Percentiles rank a stretch among this genome's conserved stretches.
Evolutionary conservation across 2,329 filamentous ascomycete species (phyloP).

Genomic region (Phaeomoniella chlamydospora): DNA sequence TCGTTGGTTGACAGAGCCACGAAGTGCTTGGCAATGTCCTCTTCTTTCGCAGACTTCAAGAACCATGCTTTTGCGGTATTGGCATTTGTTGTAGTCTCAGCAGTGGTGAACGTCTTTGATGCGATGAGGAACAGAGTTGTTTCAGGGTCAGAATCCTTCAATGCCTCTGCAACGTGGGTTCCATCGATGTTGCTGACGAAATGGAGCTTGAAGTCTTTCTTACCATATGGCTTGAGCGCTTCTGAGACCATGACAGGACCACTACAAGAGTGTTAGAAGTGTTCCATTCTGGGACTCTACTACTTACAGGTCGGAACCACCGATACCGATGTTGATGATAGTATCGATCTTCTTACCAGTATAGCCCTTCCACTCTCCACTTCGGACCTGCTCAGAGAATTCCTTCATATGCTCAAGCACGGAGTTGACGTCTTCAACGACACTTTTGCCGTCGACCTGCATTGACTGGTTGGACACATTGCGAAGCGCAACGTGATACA

Average conservation of each 20-base stretch:
- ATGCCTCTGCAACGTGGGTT: conserved; percentile 90
- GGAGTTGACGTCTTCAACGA: conserved; percentile 82
- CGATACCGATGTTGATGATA: conserved; percentile 95
- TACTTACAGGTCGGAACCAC: conserved; percentile 89
- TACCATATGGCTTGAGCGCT: conserved; percentile 87
- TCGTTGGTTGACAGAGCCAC: conserved; percentile 96
- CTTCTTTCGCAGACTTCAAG: conserved; percentile 68
- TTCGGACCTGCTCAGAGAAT: conserved; percentile 88
- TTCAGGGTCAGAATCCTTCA: conserved; percentile 79
- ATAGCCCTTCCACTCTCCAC: conserved; percentile 92
- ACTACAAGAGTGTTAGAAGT: conserved; percentile 31
- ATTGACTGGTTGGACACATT: conserved; percentile 72
- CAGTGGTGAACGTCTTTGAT: conserved; percentile 98
- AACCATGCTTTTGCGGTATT: conserved; percentile 97
- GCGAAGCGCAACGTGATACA: conserved; percentile 87
- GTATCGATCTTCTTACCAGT: conserved; percentile 95
- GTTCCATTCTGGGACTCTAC: background rate
- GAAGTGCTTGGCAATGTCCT: conserved; percentile 90
- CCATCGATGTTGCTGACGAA: conserved; percentile 99
- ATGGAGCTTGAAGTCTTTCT: conserved; percentile 75
- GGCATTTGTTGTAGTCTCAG: conserved; percentile 92
- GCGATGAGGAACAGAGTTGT: conserved; percentile 98
- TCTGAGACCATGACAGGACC: conserved; percentile 99
- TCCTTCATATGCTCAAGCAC: conserved; percentile 97
- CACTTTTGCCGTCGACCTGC: conserved; percentile 80